A percentile compares a stretch with the other conserved stretches of the same genome.
These are phyloP conservation scores for Miscanthus sacchariflorus DNA, from an alignment of 202 grass and related monocot genomes.

Conservation along the genomic window DNA sequence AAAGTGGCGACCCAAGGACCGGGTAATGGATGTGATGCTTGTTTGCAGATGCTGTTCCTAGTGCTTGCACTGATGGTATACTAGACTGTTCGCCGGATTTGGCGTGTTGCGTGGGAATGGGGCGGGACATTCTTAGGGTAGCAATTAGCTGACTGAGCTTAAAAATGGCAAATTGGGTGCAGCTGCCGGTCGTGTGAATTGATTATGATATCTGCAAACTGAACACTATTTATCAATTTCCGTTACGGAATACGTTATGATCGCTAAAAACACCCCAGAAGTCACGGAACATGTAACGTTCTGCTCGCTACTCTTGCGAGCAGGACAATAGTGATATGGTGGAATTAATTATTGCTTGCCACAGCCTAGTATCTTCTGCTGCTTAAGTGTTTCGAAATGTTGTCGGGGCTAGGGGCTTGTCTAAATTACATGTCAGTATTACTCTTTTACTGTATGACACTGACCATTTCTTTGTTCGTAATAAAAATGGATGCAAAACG, in stretches of 20 bases:
- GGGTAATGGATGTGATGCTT: conserved; percentile 57
- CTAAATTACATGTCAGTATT: neutral
- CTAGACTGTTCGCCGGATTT: conserved; percentile 21
- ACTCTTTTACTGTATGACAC: neutral
- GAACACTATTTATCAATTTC: conserved; percentile 25
- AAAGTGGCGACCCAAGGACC: conserved; percentile 91
- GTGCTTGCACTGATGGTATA: conserved; percentile 3
- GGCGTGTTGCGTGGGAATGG: neutral
- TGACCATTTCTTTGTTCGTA: neutral
- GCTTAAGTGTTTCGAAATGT: neutral
- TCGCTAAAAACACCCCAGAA: neutral
- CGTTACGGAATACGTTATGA: neutral
- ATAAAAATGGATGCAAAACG: neutral
- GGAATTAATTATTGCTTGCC: conserved; percentile 6
- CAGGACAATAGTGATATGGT: neutral
- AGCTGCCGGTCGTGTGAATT: neutral
- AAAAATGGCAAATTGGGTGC: neutral
- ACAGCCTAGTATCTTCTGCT: neutral
- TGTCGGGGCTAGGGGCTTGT: neutral
- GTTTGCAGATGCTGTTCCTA: neutral
- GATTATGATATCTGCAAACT: neutral
- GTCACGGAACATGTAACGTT: neutral
- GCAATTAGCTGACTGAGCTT: conserved; percentile 16
- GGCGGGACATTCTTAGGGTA: neutral
- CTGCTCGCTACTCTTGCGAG: conserved; percentile 4